phyloP scores from a whole-genome alignment of 2,329 filamentous ascomycete genomes.

The Alternaria sp. region DNA sequence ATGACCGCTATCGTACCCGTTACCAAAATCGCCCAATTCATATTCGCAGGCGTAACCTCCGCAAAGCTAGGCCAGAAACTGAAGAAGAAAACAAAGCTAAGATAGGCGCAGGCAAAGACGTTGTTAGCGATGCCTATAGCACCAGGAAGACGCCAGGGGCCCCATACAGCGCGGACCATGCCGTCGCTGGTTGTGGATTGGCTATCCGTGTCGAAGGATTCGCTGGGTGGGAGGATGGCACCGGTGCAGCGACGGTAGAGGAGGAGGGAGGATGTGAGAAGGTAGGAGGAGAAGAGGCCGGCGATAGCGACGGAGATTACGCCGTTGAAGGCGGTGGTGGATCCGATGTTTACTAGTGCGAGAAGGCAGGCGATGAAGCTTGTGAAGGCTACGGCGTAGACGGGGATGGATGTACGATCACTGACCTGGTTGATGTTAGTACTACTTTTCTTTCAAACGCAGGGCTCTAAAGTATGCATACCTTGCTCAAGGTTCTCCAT shows the following conservation, averaged over 20 bases:
- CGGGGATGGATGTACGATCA: conserved; percentile 38
- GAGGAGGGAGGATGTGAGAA: conserved; percentile 27
- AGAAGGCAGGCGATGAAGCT: conserved; percentile 51
- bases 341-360: conserved; percentile 58
- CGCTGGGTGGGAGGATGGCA: conserved; percentile 17
- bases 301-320: conserved; percentile 38
- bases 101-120: conserved; percentile 28
- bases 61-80: conserved; percentile 34
- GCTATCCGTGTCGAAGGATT: background rate
- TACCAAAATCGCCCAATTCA: conserved; percentile 40
- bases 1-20: conserved; percentile 23
- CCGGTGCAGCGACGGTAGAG: conserved; percentile 36
- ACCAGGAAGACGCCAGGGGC: conserved; percentile 31
- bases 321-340: conserved; percentile 33
- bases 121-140: conserved; percentile 30
- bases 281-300: conserved; percentile 36
- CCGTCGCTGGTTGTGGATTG: conserved; percentile 5
- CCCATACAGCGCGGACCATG: conserved; percentile 25
- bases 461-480: background rate
- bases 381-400: conserved; percentile 36
- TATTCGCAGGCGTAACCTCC: conserved; percentile 22
- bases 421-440: conserved; percentile 27
- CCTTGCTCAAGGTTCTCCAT: conserved; percentile 24
- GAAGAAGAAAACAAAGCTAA: conserved; percentile 37
- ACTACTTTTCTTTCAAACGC: background rate